Conservation (phyloP, 345 rosid species). For the Populus tremula region DNA sequence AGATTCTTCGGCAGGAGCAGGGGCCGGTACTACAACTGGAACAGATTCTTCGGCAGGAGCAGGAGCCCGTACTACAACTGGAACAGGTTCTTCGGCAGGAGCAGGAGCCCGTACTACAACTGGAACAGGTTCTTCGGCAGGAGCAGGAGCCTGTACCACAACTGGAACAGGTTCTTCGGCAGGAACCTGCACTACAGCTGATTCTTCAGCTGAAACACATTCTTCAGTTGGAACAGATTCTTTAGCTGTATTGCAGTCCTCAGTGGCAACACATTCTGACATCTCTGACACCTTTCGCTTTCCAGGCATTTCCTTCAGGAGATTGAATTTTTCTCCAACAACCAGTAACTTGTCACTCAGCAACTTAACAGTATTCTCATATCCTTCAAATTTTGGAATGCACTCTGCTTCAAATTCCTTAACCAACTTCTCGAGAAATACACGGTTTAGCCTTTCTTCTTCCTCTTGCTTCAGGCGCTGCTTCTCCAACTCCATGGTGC, state of each 20-base stretch:
- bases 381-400: slow-evolving; percentile 31
- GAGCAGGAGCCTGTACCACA: too few species aligned
- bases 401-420: slow-evolving; percentile 52
- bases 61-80: not conserved
- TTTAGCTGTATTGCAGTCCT: slow-evolving; percentile 12
- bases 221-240: not conserved
- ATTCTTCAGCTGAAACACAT: not conserved
- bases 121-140: not conserved
- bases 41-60: not conserved
- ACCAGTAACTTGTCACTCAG: slow-evolving; percentile 32
- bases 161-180: not conserved
- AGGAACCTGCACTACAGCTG: not conserved
- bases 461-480: slow-evolving; percentile 58
- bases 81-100: not conserved
- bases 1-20: not conserved
- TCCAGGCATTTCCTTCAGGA: slow-evolving; percentile 35
- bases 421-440: slow-evolving; percentile 40
- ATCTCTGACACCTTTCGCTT: slow-evolving; percentile 30
- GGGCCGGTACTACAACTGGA: not conserved
- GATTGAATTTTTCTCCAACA: slow-evolving; percentile 32
- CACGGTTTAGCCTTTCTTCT: slow-evolving; percentile 51
- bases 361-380: slow-evolving; percentile 26
- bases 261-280: slow-evolving; percentile 27
- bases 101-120: too few species aligned
- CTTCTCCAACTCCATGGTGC: slow-evolving; percentile 63